Evolutionary conservation across 441 rosid genomes (phyloP).

Genomic region (Mallotus japonicus): DNA sequence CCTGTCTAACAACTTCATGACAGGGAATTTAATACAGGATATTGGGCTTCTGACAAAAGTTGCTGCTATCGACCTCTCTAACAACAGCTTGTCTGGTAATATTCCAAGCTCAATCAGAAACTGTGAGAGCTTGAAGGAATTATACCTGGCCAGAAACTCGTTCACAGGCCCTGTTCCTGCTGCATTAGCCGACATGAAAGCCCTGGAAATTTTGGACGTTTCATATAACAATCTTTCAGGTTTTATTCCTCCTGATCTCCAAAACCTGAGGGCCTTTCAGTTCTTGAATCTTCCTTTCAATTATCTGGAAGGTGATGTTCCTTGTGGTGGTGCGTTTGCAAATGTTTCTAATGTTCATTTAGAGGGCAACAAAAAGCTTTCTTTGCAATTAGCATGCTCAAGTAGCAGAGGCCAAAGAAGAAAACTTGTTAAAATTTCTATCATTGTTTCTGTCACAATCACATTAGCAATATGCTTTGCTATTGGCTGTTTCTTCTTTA

Average conservation of each 20-base stretch:
- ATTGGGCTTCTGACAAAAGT: slow-evolving; percentile 31
- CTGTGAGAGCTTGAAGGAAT: slow-evolving; percentile 49
- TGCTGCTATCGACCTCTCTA: slow-evolving; percentile 39
- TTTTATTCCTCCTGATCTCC: slow-evolving; percentile 39
- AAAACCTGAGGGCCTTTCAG: slow-evolving; percentile 30
- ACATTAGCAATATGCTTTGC: slow-evolving; percentile 20
- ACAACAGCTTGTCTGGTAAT: slow-evolving; percentile 40
- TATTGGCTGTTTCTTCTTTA: slow-evolving; percentile 17
- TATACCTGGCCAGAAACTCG: slow-evolving; percentile 38
- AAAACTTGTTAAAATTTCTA: slow-evolving; percentile 21
- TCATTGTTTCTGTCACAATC: slow-evolving; percentile 21
- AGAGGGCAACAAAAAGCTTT: slow-evolving; percentile 44
- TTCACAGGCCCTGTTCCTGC: slow-evolving; percentile 41
- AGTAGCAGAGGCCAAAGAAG: neutral
- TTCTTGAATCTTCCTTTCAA: slow-evolving; percentile 50
- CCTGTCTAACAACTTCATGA: slow-evolving; percentile 40
- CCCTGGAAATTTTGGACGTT: slow-evolving; percentile 45
- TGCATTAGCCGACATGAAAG: slow-evolving; percentile 35
- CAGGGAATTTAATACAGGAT: slow-evolving; percentile 38
- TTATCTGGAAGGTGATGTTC: slow-evolving; percentile 42
- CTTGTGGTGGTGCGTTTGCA: slow-evolving; percentile 29
- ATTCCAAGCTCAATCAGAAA: slow-evolving; percentile 38
- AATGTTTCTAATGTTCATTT: slow-evolving; percentile 30
- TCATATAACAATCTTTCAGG: slow-evolving; percentile 49
- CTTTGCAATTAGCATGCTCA: slow-evolving; percentile 19